Evolutionary conservation across 805 yeast genomes (phyloP).

Genomic region (Pichia phayaonensis): DNA sequence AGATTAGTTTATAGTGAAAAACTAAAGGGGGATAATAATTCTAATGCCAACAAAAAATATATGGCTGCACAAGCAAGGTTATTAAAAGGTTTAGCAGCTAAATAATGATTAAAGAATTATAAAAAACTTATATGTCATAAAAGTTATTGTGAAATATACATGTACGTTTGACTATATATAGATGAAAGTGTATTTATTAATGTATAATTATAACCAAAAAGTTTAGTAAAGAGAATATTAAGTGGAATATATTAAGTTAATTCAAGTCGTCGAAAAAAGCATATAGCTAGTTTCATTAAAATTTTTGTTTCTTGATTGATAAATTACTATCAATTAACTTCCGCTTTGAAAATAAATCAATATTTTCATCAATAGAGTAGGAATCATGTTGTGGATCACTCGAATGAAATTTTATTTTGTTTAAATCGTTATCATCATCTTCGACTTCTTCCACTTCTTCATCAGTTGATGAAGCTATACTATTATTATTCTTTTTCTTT

Average conservation of each 20-base stretch:
- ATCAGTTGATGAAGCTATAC: not conserved
- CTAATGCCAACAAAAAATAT: conserved; percentile 4
- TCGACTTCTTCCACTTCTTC: not conserved
- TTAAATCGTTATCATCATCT: conserved; percentile 9
- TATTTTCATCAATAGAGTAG: conserved; percentile 1
- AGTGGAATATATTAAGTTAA: not conserved
- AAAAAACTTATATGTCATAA: not conserved
- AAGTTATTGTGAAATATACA: not conserved
- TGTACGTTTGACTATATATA: not conserved
- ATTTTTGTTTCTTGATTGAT: conserved; percentile 8
- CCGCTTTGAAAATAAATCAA: conserved; percentile 9
- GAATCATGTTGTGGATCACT: not conserved
- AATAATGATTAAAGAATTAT: not conserved
- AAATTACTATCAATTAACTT: conserved; percentile 7
- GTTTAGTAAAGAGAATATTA: not conserved
- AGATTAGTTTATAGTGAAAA: conserved; percentile 43
- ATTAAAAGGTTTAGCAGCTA: conserved; percentile 1
- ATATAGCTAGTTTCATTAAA: not conserved
- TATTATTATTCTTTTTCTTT: not conserved
- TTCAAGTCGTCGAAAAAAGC: not conserved
- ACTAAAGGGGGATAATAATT: conserved; percentile 11
- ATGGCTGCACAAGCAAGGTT: conserved; percentile 11
- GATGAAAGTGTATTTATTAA: not conserved
- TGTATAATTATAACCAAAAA: not conserved
- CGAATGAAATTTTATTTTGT: not conserved